Conservation (phyloP, 108 stramenopile species). For the Thalassiosira profunda region DNA sequence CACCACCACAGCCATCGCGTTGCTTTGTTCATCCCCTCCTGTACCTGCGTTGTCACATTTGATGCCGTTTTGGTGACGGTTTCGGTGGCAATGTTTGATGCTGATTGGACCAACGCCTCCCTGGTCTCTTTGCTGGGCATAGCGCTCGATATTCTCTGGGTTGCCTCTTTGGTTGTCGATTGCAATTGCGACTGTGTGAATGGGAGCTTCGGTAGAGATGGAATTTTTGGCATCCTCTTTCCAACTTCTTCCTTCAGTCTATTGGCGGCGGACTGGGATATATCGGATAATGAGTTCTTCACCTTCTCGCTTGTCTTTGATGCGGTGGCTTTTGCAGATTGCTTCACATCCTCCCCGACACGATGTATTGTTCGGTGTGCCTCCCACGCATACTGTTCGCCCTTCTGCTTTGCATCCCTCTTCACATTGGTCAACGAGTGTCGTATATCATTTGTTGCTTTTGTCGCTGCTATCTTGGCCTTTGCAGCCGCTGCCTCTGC, state of each 20-base stretch:
- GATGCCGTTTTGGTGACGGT: slow-evolving; percentile 4
- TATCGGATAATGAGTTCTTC: neutral
- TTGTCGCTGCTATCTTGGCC: neutral
- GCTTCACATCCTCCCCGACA: neutral
- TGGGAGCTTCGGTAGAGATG: neutral
- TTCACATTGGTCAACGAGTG: slow-evolving; percentile 1
- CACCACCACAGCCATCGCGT: slow-evolving; percentile 66
- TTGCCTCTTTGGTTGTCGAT: neutral
- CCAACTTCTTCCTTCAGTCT: slow-evolving; percentile 3
- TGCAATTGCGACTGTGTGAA: neutral
- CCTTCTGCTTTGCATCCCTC: neutral
- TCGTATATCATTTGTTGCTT: slow-evolving; percentile 8
- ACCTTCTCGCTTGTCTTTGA: neutral
- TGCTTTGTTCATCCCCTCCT: slow-evolving; percentile 12
- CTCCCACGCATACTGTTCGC: slow-evolving; percentile 17
- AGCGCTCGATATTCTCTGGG: neutral
- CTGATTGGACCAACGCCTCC: neutral
- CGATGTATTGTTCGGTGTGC: neutral
- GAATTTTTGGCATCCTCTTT: slow-evolving; percentile 1
- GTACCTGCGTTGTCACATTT: slow-evolving; percentile 12
- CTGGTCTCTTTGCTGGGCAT: neutral
- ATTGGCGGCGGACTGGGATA: neutral
- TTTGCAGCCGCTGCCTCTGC: neutral
- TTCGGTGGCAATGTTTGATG: slow-evolving; percentile 2
- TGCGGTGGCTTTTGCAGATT: neutral